Base-by-base conservation (phyloP, 495 filamentous ascomycete species). In the Aspergillus coremiiformis region DNA sequence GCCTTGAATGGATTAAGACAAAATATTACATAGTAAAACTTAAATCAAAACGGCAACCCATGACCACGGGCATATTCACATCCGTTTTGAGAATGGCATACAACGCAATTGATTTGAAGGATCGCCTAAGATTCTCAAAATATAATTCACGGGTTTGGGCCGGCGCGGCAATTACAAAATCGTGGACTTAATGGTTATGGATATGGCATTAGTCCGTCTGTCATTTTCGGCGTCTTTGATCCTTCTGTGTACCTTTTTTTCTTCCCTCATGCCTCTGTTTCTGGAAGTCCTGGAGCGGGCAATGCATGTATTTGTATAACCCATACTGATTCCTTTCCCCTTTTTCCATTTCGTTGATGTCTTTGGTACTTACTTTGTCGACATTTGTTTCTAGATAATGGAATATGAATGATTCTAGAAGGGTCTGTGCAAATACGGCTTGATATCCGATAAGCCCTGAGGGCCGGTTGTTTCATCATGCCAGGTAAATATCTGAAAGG, bases 241-340 rank as follows among this genome's bases (percentile, higher is more conserved):
- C 54, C 42, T 15, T 49, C 54, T 35, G 20, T 14, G 29, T 60
- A 53, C 47, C 44, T 55, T 46, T 17, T 43, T 44, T 57, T 50
- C 52, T 62, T 37, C 52, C 50, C 53, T 58, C 39, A 51, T 54
- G 51, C 49, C 48, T 58, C 59, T 63, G 51, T 57, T 60, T 64
- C 53, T 59, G 49, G 60, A 53, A 51, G 54, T 63, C 47, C 54
- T 65, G 59, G 62, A 64, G 66, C 65, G 54, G 65, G 61, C 65
- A 68, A 64, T 59, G 61, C 60, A 61, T 73, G 70, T 73, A 73
- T 65, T 73, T 72, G 63, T 73, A 73, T 60, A 69, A 65, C 56
- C 55, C 53, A 52, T 41, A 21, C 17, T 66, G 60, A 53, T 44
- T 63, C 63, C 54, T 64, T 61, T 57, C 55, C 55, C n/a, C n/a